Percentiles rank a stretch among this genome's conserved stretches.
These are phyloP conservation scores for Silene latifolia DNA, from an alignment of 148 eudicot genomes.

Conservation along the genomic window DNA sequence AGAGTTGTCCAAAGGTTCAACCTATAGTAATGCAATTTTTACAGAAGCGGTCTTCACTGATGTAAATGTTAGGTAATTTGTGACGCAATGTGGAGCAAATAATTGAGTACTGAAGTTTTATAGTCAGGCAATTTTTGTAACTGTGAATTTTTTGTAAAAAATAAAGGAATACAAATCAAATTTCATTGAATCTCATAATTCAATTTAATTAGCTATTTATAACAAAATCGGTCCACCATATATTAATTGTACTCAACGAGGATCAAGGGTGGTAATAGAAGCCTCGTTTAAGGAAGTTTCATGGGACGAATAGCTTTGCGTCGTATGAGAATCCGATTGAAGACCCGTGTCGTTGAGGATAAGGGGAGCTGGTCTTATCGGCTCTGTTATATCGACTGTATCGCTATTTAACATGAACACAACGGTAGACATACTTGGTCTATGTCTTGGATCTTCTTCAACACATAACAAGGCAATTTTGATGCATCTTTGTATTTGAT, in stretches of 20 bases:
- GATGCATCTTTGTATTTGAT: slow-evolving; percentile 11
- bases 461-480: background rate
- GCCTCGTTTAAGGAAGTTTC: background rate
- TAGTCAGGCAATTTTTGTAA: no score
- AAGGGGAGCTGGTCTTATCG: slow-evolving; percentile 4
- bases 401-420: slow-evolving; percentile 7
- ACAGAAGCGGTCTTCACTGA: background rate
- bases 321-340: background rate
- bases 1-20: slow-evolving; percentile 14
- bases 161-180: no score
- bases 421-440: slow-evolving; percentile 17
- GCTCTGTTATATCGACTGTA: background rate
- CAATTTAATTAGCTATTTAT: background rate
- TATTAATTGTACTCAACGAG: background rate
- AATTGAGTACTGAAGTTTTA: no score
- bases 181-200: background rate
- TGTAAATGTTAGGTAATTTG: slow-evolving; percentile 3
- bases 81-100: no score
- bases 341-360: slow-evolving; percentile 12
- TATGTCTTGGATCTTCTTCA: background rate
- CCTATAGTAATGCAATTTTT: background rate
- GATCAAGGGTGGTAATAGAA: slow-evolving; percentile 1
- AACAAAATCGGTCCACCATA: no score
- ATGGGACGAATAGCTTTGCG: background rate
- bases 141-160: no score